Evolutionary conservation across 768 basidiomycete genomes (phyloP).

Genomic region (Tubosaeta sp.): DNA sequence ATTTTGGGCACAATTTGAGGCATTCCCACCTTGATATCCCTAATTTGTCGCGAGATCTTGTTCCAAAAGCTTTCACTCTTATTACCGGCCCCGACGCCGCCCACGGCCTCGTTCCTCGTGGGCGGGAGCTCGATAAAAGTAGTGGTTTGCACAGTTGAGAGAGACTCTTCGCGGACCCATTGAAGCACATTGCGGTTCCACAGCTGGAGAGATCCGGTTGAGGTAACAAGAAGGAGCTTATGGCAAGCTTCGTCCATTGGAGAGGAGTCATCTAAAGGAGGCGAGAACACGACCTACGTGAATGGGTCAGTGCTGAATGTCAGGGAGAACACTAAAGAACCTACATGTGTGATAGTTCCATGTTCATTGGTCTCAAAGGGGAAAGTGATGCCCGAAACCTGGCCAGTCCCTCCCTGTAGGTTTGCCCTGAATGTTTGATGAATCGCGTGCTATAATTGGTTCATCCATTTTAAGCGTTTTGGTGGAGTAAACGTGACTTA

Average conservation of each 20-base stretch:
- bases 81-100: constrained; percentile 1
- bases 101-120: constrained; percentile 23
- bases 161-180: constrained; percentile 82
- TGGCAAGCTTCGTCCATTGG: constrained; percentile 35
- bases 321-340: constrained; percentile 13
- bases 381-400: constrained; percentile 52
- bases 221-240: constrained; percentile 54
- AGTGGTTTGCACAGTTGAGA: constrained; percentile 58
- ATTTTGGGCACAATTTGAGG: not conserved
- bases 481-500: constrained; percentile 31
- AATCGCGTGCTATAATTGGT: constrained; percentile 44
- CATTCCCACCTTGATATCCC: constrained; percentile 50
- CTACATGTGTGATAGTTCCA: constrained; percentile 67
- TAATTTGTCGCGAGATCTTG: constrained; percentile 53
- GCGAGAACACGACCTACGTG: constrained; percentile 45
- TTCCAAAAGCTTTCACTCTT: constrained; percentile 43
- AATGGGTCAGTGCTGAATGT: not conserved
- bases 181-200: constrained; percentile 58
- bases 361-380: constrained; percentile 61
- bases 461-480: not conserved
- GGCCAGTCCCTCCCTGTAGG: constrained; percentile 42
- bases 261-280: constrained; percentile 39
- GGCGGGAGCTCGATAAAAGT: constrained; percentile 81
- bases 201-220: constrained; percentile 72
- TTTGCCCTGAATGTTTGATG: constrained; percentile 50